These are phyloP conservation scores for Fagus sylvatica DNA, from an alignment of 306 rosid genomes.

Conservation along the genomic window DNA sequence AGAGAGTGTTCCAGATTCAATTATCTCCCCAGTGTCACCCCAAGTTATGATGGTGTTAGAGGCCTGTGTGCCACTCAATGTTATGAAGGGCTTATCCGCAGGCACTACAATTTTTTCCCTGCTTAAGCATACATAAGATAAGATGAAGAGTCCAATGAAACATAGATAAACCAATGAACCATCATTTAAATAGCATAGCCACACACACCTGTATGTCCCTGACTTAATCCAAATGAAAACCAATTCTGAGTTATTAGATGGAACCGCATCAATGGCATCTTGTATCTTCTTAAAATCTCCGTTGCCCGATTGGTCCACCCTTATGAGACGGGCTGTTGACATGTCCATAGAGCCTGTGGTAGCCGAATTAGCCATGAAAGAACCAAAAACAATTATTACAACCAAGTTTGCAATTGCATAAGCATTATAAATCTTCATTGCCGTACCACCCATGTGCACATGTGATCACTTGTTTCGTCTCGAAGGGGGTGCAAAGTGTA, in stretches of 20 bases:
- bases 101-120: slow-evolving; percentile 43
- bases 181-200: neutral
- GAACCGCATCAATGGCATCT: slow-evolving; percentile 51
- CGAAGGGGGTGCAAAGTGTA: neutral
- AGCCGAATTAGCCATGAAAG: slow-evolving; percentile 16
- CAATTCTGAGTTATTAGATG: slow-evolving; percentile 36
- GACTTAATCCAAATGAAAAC: slow-evolving; percentile 40
- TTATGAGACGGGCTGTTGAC: slow-evolving; percentile 35
- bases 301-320: slow-evolving; percentile 42
- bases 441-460: neutral
- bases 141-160: neutral
- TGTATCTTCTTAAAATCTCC: slow-evolving; percentile 48
- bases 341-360: neutral
- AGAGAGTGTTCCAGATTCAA: slow-evolving; percentile 39
- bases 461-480: neutral
- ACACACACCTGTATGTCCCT: slow-evolving; percentile 29
- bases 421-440: slow-evolving; percentile 1
- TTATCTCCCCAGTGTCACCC: slow-evolving; percentile 36
- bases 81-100: slow-evolving; percentile 49
- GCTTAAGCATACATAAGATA: neutral
- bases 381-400: neutral
- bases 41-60: slow-evolving; percentile 40
- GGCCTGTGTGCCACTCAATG: slow-evolving; percentile 43
- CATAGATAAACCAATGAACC: neutral
- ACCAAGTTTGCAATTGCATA: neutral